Evolutionary conservation across 441 rosid genomes (phyloP).

Genomic region (Gossypium aridum): DNA sequence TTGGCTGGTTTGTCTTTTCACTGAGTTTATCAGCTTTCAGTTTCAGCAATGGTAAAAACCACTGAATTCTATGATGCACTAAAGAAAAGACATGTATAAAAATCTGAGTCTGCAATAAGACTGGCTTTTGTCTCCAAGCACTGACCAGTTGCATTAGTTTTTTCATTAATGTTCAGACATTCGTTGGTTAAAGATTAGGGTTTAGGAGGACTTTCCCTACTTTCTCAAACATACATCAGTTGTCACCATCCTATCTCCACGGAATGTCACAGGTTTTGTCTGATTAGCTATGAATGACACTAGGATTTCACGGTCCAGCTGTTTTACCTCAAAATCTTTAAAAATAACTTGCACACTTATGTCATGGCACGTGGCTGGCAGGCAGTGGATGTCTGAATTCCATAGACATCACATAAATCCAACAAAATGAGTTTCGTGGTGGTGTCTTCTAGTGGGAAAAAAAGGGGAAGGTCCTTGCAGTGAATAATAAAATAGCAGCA

Average conservation of each 20-base stretch:
- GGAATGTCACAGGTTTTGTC: not conserved
- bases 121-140: not conserved
- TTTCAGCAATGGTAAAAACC: not conserved
- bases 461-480: not conserved
- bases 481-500: not conserved
- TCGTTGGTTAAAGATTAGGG: not conserved
- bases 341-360: not conserved
- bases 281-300: not conserved
- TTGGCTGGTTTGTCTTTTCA: not conserved
- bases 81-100: not conserved
- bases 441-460: slow-evolving; percentile 13
- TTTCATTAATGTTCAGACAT: not conserved
- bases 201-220: not conserved
- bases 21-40: not conserved
- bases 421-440: slow-evolving; percentile 5
- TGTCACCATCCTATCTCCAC: slow-evolving; percentile 4
- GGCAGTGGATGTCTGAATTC: not conserved
- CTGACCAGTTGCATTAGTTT: not conserved
- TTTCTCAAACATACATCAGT: not conserved
- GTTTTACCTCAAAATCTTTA: not conserved
- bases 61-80: not conserved
- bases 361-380: not conserved
- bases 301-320: not conserved
- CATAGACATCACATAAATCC: slow-evolving; percentile 5
- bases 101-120: not conserved